phyloP scores from a whole-genome alignment of 208 protist genomes.

The Trypanosoma lewisi region DNA sequence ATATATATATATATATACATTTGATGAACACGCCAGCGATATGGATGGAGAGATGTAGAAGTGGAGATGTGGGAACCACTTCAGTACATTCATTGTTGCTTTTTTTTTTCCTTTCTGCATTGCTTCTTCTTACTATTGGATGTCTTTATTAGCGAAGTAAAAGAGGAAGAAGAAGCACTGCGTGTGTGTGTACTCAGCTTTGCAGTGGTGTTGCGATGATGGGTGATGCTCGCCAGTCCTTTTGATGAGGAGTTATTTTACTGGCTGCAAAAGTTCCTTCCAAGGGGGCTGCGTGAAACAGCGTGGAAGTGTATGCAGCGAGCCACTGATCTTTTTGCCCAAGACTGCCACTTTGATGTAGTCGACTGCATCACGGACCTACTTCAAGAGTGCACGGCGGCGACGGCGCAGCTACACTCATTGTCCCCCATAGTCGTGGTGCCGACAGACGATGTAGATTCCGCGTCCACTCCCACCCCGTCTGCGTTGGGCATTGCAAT shows the following conservation, averaged over 20 bases:
- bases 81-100: too few species aligned
- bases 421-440: constrained; percentile 16
- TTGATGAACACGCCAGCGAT: too few species aligned
- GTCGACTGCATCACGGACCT: constrained; percentile 33
- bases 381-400: constrained; percentile 18
- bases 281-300: constrained; percentile 18
- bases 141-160: too few species aligned
- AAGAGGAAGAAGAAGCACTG: constrained; percentile 1
- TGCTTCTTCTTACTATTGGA: too few species aligned
- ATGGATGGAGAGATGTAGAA: too few species aligned
- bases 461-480: too few species aligned
- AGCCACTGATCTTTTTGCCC: constrained; percentile 32
- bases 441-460: constrained; percentile 22
- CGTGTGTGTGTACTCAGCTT: not conserved
- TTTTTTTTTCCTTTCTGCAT: too few species aligned
- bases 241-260: constrained; percentile 28
- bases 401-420: not conserved
- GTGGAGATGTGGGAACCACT: too few species aligned
- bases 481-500: too few species aligned
- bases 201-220: not conserved
- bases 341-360: constrained; percentile 57
- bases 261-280: constrained; percentile 22
- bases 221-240: not conserved
- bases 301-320: constrained; percentile 17
- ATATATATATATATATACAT: too few species aligned